Conservation (phyloP, 1,139 yeast species). For the Scheffersomyces insectosa region DNA sequence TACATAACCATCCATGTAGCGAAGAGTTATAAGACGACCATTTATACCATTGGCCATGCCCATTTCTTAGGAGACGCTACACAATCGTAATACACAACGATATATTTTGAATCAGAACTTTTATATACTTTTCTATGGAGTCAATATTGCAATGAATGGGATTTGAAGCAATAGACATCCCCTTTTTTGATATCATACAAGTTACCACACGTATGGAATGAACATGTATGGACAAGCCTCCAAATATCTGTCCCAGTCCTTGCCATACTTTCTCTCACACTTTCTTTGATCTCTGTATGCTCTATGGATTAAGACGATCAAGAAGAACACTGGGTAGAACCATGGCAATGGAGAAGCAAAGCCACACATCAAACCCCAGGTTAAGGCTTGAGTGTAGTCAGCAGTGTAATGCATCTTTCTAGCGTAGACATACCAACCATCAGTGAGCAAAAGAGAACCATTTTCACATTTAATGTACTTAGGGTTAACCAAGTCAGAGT, state of each 20-base stretch:
- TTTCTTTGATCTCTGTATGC: conserved; percentile 83
- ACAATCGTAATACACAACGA: too few relatives aligned
- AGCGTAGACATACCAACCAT: conserved; percentile 92
- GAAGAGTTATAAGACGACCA: too few relatives aligned
- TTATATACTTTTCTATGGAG: too few relatives aligned
- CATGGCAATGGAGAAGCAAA: conserved; percentile 86
- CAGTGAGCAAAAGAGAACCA: conserved; percentile 82
- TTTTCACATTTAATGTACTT: conserved; percentile 78
- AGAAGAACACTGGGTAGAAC: conserved; percentile 92
- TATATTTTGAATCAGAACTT: too few relatives aligned
- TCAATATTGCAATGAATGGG: too few relatives aligned
- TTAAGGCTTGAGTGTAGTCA: conserved; percentile 80
- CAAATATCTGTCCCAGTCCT: conserved; percentile 86
- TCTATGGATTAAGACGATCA: conserved; percentile 83
- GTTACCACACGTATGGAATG: conserved; percentile 78
- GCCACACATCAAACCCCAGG: conserved; percentile 95
- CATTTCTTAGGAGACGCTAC: too few relatives aligned
- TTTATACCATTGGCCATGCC: too few relatives aligned
- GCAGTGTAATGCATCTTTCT: conserved; percentile 96
- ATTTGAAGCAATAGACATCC: too few relatives aligned
- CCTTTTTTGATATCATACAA: neutral
- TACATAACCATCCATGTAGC: too few relatives aligned
- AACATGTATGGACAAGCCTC: conserved; percentile 89
- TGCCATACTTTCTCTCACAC: conserved; percentile 85
- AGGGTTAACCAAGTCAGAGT: conserved; percentile 79